These are phyloP conservation scores for Xylaria sp. DNA, from an alignment of 2,329 filamentous ascomycete species.

Conservation along the genomic window DNA sequence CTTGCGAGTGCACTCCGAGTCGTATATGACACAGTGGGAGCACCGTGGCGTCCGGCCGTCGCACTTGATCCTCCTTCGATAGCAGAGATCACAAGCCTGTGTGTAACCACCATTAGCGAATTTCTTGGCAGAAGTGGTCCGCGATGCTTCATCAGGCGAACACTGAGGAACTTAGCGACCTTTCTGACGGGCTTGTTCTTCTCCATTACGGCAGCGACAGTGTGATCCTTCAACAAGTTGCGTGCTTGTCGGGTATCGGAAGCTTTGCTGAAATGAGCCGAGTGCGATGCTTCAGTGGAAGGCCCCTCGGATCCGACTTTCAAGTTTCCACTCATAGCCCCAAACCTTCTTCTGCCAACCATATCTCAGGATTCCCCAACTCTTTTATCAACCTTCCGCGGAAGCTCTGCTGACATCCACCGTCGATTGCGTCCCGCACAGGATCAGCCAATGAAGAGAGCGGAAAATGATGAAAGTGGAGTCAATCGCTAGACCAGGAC, in stretches of 20 bases:
- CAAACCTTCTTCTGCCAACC: neutral
- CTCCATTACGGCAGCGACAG: neutral
- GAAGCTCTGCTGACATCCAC: constrained; percentile 27
- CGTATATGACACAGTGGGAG: constrained; percentile 26
- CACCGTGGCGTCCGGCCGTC: constrained; percentile 31
- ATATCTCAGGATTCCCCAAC: neutral
- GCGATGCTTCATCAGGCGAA: neutral
- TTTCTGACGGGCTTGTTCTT: constrained; percentile 7
- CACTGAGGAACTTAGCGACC: neutral
- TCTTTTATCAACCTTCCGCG: constrained; percentile 4
- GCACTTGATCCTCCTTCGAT: constrained; percentile 33
- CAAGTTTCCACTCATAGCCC: neutral
- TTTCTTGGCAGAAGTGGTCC: too few species aligned
- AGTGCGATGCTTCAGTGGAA: neutral
- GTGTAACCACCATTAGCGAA: neutral
- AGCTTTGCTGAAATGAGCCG: neutral
- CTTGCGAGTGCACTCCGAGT: constrained; percentile 30
- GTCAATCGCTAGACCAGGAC: neutral
- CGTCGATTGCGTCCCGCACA: neutral
- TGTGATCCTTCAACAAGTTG: too few species aligned
- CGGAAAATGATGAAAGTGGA: neutral
- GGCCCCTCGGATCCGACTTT: neutral
- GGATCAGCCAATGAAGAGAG: neutral
- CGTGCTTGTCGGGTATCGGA: neutral
- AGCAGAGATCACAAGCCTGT: constrained; percentile 33